Evolutionary conservation across 2,329 filamentous ascomycete genomes (phyloP).

Genomic region (Colletotrichum trifolii): DNA sequence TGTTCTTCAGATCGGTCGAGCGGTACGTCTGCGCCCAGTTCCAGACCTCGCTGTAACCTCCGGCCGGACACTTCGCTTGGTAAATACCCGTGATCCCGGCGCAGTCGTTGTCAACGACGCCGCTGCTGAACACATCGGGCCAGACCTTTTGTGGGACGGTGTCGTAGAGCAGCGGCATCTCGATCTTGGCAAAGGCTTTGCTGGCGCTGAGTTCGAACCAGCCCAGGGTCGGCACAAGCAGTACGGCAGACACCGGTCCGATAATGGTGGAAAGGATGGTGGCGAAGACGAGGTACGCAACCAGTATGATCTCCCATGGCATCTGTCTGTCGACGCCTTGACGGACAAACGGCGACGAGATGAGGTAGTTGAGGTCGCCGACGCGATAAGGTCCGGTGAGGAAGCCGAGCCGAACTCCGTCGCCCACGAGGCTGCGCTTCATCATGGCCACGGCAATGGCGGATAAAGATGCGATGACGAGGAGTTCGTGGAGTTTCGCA

Average conservation of each 20-base stretch:
- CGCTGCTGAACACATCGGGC: background rate
- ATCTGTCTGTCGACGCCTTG: background rate
- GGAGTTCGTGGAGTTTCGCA: conserved; percentile 25
- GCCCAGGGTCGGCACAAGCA: conserved; percentile 25
- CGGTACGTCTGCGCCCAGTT: conserved; percentile 1
- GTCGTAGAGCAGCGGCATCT: conserved; percentile 1
- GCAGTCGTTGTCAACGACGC: background rate
- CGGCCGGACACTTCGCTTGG: background rate
- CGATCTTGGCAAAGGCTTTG: background rate
- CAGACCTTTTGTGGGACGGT: background rate
- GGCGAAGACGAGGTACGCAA: conserved; percentile 8
- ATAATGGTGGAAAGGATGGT: conserved; percentile 29
- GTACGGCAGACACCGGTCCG: conserved; percentile 30
- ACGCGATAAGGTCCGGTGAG: conserved; percentile 30
- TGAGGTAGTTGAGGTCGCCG: conserved; percentile 29
- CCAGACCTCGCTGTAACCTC: conserved; percentile 5
- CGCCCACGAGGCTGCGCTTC: conserved; percentile 12
- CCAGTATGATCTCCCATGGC: conserved; percentile 8
- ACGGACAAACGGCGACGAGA: conserved; percentile 5
- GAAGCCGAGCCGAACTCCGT: conserved; percentile 24
- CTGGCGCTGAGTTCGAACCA: conserved; percentile 3
- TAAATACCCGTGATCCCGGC: conserved; percentile 1
- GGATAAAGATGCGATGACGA: conserved; percentile 25
- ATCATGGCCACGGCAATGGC: conserved; percentile 22
- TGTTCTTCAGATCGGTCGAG: conserved; percentile 1